Percentiles rank a stretch among this genome's conserved stretches.
These are phyloP conservation scores for Penicillium canariense DNA, from an alignment of 495 filamentous ascomycete species.

Conservation along the genomic window DNA sequence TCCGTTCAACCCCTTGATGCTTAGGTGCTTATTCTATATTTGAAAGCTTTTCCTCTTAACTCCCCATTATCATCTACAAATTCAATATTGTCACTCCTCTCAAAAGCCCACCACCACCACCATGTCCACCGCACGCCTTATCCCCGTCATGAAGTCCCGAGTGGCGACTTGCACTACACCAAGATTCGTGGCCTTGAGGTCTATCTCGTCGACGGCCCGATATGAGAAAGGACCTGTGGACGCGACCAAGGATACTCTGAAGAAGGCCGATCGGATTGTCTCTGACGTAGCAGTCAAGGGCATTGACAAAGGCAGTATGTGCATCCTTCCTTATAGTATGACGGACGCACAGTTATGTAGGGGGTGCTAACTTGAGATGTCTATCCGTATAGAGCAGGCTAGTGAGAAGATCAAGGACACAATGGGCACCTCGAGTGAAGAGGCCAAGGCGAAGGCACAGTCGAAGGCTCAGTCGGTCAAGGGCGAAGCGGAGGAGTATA, in stretches of 20 bases:
- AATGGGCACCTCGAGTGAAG: slow-evolving; percentile 30
- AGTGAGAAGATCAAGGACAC: slow-evolving; percentile 39
- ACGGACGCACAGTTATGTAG: not conserved
- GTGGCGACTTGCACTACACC: slow-evolving; percentile 16
- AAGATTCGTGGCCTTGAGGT: slow-evolving; percentile 19
- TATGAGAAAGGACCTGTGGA: slow-evolving; percentile 43
- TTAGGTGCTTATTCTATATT: too few relatives aligned
- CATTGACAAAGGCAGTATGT: slow-evolving; percentile 58
- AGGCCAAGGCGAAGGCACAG: slow-evolving; percentile 34
- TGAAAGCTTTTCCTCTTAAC: not conserved
- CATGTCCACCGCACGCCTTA: slow-evolving; percentile 24
- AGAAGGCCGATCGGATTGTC: slow-evolving; percentile 54
- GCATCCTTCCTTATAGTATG: not conserved
- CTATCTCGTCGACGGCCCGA: slow-evolving; percentile 33
- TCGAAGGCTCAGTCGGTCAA: slow-evolving; percentile 33
- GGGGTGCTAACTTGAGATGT: slow-evolving; percentile 4
- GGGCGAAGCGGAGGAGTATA: slow-evolving; percentile 41
- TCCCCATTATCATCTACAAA: not conserved
- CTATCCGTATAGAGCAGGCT: slow-evolving; percentile 41
- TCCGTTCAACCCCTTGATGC: too few relatives aligned
- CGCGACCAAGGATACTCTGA: slow-evolving; percentile 53
- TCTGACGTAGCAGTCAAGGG: slow-evolving; percentile 58
- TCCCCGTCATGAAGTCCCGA: slow-evolving; percentile 23
- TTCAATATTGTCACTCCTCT: too few relatives aligned
- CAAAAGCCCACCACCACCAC: slow-evolving; percentile 3